phyloP scores from a whole-genome alignment of 2,329 filamentous ascomycete genomes.

The Hymenoscyphus scutula region DNA sequence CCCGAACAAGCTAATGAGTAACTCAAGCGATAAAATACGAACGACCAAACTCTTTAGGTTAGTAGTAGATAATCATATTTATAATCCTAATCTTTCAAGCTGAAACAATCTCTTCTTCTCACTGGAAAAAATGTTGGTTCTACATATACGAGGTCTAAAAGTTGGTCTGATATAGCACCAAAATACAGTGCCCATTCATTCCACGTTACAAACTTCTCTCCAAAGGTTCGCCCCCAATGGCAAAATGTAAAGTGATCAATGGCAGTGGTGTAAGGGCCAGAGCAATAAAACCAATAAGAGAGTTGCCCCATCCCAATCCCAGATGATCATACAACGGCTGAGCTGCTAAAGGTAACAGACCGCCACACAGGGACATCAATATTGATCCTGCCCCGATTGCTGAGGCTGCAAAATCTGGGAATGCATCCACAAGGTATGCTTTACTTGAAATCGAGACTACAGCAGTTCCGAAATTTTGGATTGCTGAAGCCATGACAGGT shows the following conservation, averaged over 20 bases:
- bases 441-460: slow-evolving; percentile 3
- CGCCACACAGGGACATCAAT: slow-evolving; percentile 3
- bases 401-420: slow-evolving; percentile 6
- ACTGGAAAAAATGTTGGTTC: background rate
- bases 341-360: slow-evolving; percentile 6
- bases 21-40: background rate
- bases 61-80: background rate
- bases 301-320: slow-evolving; percentile 8
- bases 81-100: background rate
- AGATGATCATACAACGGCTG: slow-evolving; percentile 6
- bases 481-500: slow-evolving; percentile 2
- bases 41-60: background rate
- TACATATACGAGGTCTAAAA: background rate
- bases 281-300: slow-evolving; percentile 3
- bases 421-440: slow-evolving; percentile 9
- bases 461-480: slow-evolving; percentile 3
- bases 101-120: background rate
- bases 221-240: background rate
- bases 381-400: slow-evolving; percentile 3
- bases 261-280: slow-evolving; percentile 6
- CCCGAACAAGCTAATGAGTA: background rate
- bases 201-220: slow-evolving; percentile 3
- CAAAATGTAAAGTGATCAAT: background rate
- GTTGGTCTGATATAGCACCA: background rate
- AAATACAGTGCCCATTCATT: background rate